A percentile compares a stretch with the other conserved stretches of the same genome.
Evolutionary conservation across 345 rosid genomes (phyloP).

Genomic region (Orychophragmus violaceus): DNA sequence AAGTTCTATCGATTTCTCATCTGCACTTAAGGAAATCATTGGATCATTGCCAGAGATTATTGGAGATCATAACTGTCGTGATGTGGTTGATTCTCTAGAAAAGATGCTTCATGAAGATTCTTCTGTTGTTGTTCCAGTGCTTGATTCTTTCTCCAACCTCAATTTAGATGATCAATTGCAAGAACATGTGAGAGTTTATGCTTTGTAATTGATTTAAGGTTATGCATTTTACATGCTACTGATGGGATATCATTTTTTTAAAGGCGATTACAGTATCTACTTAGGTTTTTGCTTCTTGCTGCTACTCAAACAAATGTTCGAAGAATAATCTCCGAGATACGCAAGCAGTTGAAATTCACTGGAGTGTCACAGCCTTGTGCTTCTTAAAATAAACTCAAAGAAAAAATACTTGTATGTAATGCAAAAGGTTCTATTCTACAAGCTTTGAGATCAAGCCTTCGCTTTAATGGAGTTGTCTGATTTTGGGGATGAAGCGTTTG

Average conservation of each 20-base stretch:
- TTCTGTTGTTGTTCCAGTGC: too few species aligned
- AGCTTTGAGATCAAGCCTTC: too few species aligned
- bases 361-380: conserved; percentile 42
- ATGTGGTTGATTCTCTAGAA: conserved; percentile 60
- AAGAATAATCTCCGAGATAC: conserved; percentile 64
- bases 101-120: conserved; percentile 24
- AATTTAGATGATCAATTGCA: conserved; percentile 60
- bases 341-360: conserved; percentile 59
- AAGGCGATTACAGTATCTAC: conserved; percentile 64
- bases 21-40: conserved; percentile 61
- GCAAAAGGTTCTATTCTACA: not conserved
- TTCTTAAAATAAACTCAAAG: conserved; percentile 53
- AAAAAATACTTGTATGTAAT: conserved; percentile 34
- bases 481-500: too few species aligned
- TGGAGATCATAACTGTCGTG: conserved; percentile 48
- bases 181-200: conserved; percentile 37
- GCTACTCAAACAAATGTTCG: conserved; percentile 61
- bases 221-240: not conserved
- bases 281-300: conserved; percentile 71
- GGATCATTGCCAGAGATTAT: conserved; percentile 88
- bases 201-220: too few species aligned
- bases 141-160: conserved; percentile 14
- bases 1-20: conserved; percentile 63
- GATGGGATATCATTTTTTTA: conserved; percentile 13
- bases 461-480: too few species aligned